Percentiles rank a stretch among this genome's conserved stretches.
Conservation (phyloP, 2,329 filamentous ascomycete species). For the Penicillium rolfsii region DNA sequence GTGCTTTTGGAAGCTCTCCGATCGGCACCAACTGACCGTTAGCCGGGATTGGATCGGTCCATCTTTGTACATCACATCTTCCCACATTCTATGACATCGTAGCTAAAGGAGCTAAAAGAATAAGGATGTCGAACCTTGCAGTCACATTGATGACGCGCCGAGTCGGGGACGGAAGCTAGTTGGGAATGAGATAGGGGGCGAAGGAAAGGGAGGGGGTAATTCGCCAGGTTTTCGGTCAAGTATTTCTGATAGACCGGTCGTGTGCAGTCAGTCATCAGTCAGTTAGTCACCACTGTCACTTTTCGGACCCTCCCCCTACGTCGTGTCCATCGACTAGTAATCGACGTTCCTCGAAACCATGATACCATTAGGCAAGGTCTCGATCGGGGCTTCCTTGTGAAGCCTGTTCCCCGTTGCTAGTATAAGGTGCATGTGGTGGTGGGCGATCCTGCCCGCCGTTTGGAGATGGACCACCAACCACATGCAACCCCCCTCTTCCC, state of each 20-base stretch:
- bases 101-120: not conserved
- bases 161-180: slow-evolving; percentile 10
- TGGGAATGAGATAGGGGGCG: slow-evolving; percentile 31
- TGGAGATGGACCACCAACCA: not conserved
- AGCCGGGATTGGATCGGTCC: not conserved
- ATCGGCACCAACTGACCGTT: slow-evolving; percentile 15
- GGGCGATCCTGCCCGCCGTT: slow-evolving; percentile 4
- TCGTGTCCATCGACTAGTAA: not conserved
- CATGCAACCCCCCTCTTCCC: not conserved
- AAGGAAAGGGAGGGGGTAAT: not conserved
- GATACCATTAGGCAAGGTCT: slow-evolving; percentile 4
- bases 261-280: not conserved
- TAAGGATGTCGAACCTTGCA: not conserved
- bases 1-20: not conserved
- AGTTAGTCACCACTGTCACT: not conserved
- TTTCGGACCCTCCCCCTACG: not conserved
- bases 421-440: slow-evolving; percentile 18
- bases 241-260: slow-evolving; percentile 1
- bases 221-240: not conserved
- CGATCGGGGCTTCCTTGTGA: slow-evolving; percentile 14
- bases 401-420: slow-evolving; percentile 17
- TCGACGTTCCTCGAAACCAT: not conserved
- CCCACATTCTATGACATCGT: not conserved
- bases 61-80: not conserved
- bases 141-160: slow-evolving; percentile 23